Conservation (phyloP, 2,329 filamentous ascomycete species). For the Diaporthe eres region DNA sequence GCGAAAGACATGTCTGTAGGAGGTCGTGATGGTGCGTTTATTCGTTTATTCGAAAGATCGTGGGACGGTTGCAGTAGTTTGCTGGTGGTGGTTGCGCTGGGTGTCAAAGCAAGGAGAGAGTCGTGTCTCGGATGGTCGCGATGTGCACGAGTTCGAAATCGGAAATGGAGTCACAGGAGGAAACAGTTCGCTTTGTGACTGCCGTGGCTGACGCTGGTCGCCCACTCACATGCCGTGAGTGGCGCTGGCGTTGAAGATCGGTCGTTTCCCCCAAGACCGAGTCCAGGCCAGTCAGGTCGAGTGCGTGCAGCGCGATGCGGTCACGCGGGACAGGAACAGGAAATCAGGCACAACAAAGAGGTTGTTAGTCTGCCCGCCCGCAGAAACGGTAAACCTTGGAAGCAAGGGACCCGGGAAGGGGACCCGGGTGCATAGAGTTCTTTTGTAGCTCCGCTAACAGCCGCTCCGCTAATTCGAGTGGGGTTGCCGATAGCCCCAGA, state of each 20-base stretch:
- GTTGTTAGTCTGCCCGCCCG: conserved; percentile 24
- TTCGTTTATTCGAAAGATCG: conserved; percentile 3
- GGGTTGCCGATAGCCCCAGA: conserved; percentile 29
- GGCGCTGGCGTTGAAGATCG: conserved; percentile 31
- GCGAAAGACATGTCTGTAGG: conserved; percentile 40
- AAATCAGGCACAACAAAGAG: conserved; percentile 23
- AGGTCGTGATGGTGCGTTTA: neutral
- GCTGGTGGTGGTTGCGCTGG: conserved; percentile 16
- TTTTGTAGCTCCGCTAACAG: conserved; percentile 39
- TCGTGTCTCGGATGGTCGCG: conserved; percentile 18
- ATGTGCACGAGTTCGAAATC: neutral
- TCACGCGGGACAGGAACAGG: conserved; percentile 31
- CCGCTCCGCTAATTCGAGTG: conserved; percentile 30
- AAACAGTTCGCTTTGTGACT: conserved; percentile 8
- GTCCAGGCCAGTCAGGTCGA: conserved; percentile 21
- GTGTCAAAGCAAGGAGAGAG: neutral
- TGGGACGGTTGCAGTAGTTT: conserved; percentile 1
- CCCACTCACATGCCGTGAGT: conserved; percentile 35
- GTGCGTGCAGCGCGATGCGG: conserved; percentile 18
- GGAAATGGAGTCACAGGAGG: neutral
- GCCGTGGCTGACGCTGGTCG: conserved; percentile 5
- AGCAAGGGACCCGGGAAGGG: conserved; percentile 9
- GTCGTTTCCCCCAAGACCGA: conserved; percentile 17
- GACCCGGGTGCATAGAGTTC: conserved; percentile 3
- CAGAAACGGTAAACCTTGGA: conserved; percentile 26